A percentile compares a stretch with the other conserved stretches of the same genome.
Conservation (phyloP, 148 eudicot species). For the Vaccinium myrtillus region DNA sequence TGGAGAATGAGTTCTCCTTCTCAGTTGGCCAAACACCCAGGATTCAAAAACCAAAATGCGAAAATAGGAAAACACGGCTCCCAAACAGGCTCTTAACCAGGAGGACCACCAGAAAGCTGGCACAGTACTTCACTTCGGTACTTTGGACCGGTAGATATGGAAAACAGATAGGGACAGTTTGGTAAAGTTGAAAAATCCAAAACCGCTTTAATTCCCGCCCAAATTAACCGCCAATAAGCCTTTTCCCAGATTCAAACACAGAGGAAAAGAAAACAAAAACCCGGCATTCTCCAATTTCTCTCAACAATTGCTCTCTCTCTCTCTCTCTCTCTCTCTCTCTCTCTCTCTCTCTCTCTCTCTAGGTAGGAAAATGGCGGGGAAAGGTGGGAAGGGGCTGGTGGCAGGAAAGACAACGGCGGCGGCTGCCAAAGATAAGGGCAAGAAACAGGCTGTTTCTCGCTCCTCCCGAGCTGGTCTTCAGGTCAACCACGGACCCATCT, state of each 20-base stretch:
- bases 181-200: not conserved
- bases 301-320: not conserved
- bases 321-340: not conserved
- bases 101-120: too few species aligned
- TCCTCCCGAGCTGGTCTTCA: conserved; percentile 93
- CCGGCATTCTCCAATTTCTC: not conserved
- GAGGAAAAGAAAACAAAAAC: not conserved
- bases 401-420: conserved; percentile 77
- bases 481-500: conserved; percentile 29
- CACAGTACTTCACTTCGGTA: too few species aligned
- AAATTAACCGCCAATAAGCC: not conserved
- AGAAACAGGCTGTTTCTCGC: conserved; percentile 73
- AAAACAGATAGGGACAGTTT: not conserved
- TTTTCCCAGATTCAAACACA: not conserved
- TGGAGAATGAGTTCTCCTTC: too few species aligned
- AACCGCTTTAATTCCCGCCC: not conserved
- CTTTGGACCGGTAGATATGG: not conserved
- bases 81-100: too few species aligned
- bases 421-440: conserved; percentile 62
- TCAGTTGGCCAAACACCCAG: too few species aligned
- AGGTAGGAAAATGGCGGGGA: conserved; percentile 63
- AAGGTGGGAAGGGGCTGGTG: conserved; percentile 73
- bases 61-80: too few species aligned
- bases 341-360: not conserved
- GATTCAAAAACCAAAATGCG: too few species aligned